These are phyloP conservation scores for Boletus semigastroideus DNA, from an alignment of 1,284 basidiomycete species.

Conservation along the genomic window DNA sequence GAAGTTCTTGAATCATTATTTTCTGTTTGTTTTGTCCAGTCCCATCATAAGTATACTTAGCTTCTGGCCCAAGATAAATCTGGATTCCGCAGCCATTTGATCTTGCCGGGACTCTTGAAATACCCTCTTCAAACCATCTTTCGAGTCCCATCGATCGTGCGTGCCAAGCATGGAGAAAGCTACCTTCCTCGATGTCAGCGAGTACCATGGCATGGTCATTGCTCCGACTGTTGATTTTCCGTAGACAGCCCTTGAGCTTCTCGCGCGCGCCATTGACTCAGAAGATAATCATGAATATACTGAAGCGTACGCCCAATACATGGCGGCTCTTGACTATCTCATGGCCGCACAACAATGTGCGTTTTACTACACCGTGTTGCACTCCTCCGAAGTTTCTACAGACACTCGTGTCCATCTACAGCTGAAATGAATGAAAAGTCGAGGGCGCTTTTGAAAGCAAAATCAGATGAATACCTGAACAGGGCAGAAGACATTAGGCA, in stretches of 20 bases:
- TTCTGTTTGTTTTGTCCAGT: too few species aligned
- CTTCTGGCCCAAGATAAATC: too few species aligned
- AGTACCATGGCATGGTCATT: not conserved
- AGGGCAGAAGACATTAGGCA: constrained; percentile 92
- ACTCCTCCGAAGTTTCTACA: constrained; percentile 30
- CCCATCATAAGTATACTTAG: too few species aligned
- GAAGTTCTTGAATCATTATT: too few species aligned
- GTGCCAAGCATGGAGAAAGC: constrained; percentile 2
- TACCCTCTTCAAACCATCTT: not conserved
- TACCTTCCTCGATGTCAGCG: constrained; percentile 7
- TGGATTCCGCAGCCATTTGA: too few species aligned
- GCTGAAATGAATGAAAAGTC: constrained; percentile 51
- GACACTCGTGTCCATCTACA: not conserved
- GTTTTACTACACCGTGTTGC: not conserved
- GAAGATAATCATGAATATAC: constrained; percentile 89
- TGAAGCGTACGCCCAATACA: constrained; percentile 92
- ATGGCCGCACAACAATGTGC: constrained; percentile 76
- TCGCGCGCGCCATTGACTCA: constrained; percentile 40
- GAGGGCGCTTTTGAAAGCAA: constrained; percentile 81
- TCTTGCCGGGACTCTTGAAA: too few species aligned
- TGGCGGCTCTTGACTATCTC: constrained; percentile 96
- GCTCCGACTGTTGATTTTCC: not conserved
- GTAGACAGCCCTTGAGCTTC: constrained; percentile 22
- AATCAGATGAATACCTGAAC: constrained; percentile 89
- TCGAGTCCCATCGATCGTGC: not conserved